Conservation (phyloP, 768 basidiomycete species). For the Boletus sp. region DNA sequence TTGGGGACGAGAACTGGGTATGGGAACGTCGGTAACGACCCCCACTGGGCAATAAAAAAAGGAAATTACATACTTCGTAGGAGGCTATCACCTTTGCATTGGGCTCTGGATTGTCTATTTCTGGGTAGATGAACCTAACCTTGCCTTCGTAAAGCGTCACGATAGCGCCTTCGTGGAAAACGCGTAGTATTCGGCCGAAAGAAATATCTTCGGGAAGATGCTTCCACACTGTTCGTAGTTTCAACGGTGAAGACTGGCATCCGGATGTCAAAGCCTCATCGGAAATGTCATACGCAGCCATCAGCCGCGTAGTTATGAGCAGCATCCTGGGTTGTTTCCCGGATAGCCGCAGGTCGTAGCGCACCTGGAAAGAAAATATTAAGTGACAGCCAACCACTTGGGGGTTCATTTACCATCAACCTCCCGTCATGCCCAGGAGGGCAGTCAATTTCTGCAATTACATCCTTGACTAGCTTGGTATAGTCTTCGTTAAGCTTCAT, state of each 20-base stretch:
- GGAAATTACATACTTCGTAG: conserved; percentile 17
- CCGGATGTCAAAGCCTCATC: conserved; percentile 13
- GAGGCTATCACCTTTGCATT: conserved; percentile 14
- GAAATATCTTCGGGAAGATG: conserved; percentile 20
- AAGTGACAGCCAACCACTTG: neutral
- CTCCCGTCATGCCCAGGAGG: conserved; percentile 27
- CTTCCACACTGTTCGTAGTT: conserved; percentile 20
- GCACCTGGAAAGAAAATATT: conserved; percentile 16
- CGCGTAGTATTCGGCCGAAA: conserved; percentile 28
- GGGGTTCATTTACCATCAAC: conserved; percentile 20
- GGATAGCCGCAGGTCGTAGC: conserved; percentile 29
- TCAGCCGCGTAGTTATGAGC: conserved; percentile 28
- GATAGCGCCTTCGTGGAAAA: conserved; percentile 28
- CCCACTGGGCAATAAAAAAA: neutral
- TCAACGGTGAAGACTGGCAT: conserved; percentile 3
- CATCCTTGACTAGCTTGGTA: conserved; percentile 18
- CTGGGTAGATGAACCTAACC: conserved; percentile 26
- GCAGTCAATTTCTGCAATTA: conserved; percentile 27
- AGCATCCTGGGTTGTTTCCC: conserved; percentile 25
- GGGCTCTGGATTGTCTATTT: conserved; percentile 17
- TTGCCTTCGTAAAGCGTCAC: conserved; percentile 28
- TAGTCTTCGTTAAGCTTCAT: conserved; percentile 32
- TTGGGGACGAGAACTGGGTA: conserved; percentile 20
- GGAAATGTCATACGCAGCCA: conserved; percentile 30
- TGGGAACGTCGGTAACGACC: neutral